Percentiles rank a stretch among this genome's conserved stretches.
Evolutionary conservation across 202 grass and related monocot species (phyloP).

Genomic region (Setaria viridis): DNA sequence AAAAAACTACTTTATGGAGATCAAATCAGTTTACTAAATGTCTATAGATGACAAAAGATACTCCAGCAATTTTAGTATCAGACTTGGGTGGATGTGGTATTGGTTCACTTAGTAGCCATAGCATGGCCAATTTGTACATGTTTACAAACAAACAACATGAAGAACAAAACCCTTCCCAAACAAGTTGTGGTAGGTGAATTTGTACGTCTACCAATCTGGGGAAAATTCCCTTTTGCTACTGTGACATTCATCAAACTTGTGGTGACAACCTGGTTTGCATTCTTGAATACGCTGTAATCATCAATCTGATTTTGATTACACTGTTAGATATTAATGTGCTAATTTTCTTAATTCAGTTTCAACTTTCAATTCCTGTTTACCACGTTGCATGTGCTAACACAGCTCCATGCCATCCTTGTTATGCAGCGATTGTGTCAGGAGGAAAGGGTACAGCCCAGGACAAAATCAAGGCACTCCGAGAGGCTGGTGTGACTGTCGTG

Average conservation of each 20-base stretch:
- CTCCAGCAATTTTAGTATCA: background rate
- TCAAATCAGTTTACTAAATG: conserved; percentile 16
- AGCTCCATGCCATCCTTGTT: background rate
- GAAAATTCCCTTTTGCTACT: background rate
- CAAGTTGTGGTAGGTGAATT: background rate
- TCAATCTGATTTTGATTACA: background rate
- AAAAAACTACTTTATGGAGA: background rate
- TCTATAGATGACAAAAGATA: conserved; percentile 7
- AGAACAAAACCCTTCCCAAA: background rate
- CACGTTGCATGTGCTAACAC: conserved; percentile 40
- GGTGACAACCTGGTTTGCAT: conserved; percentile 26
- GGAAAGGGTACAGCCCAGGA: conserved; percentile 89
- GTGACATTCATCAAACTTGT: background rate
- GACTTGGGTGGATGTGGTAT: background rate
- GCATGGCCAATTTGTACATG: background rate
- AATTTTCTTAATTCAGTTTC: background rate
- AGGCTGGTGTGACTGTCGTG: conserved; percentile 77
- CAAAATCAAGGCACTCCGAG: conserved; percentile 90
- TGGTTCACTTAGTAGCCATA: background rate
- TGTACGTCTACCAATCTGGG: background rate
- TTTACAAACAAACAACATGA: background rate
- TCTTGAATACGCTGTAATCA: background rate
- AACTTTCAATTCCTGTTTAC: background rate
- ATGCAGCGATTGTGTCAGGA: conserved; percentile 86
- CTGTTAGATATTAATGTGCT: background rate